Base-by-base conservation (phyloP, 139 green algal genomes). In the Chlamydomonas sp. region DNA sequence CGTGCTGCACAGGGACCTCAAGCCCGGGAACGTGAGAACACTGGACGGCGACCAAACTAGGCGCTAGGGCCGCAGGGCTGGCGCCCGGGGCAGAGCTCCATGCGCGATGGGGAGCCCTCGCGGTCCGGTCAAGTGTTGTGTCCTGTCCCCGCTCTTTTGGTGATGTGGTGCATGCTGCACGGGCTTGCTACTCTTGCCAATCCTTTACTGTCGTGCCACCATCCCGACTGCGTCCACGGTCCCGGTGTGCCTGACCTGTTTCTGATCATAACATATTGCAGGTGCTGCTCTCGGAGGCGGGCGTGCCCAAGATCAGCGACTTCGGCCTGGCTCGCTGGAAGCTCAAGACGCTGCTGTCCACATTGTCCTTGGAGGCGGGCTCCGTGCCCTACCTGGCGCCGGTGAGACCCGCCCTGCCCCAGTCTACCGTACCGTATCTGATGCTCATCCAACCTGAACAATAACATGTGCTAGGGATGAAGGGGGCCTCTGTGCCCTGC, bases 201-300 rank as follows among this genome's bases (percentile, higher is more conserved):
- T n/a, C n/a, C n/a, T n/a, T n/a, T n/a, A n/a, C n/a, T n/a, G n/a
- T n/a, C n/a, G n/a, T n/a, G n/a, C n/a, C n/a, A n/a, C n/a, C n/a
- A n/a, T n/a, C n/a, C n/a, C n/a, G n/a, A n/a, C n/a, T n/a, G n/a
- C n/a, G n/a, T n/a, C n/a, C n/a, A n/a, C n/a, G n/a, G n/a, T n/a
- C n/a, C n/a, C n/a, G n/a, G n/a, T n/a, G n/a, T 49, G 31, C 31
- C 31, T 49, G 31, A 49, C 31, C 31, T 49, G 31, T 49, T 49
- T 49, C 31, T 49, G 31, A 49, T 49, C 31, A 49, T 49, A 49
- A 49, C 31, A 49, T 49, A 49, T 49, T 49, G 31, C 31, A 49
- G 31, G 31, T 49, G 67, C 86, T 95, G 66, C 87, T 96, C 31
- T 90, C 84, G 17, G 90, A 94, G 74, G 93, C 94, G 79, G 93